phyloP scores from a whole-genome alignment of 768 basidiomycete genomes.

The Dioszegia hungarica region DNA sequence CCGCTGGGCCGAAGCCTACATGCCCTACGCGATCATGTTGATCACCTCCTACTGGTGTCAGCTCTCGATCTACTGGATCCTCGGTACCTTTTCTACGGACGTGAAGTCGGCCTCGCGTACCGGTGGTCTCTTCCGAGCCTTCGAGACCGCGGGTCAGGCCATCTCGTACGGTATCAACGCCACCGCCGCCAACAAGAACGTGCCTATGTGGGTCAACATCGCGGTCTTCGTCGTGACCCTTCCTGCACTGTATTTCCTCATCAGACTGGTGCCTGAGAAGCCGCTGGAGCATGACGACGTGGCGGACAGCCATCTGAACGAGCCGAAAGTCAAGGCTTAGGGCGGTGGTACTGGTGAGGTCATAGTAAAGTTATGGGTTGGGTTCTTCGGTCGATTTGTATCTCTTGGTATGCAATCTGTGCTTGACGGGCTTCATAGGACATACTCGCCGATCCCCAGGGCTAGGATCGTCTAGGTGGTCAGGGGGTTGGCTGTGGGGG shows the following conservation, averaged over 20 bases:
- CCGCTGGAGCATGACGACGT: constrained; percentile 17
- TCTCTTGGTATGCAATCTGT: no score
- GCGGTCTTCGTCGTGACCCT: constrained; percentile 15
- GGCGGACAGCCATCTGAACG: not conserved
- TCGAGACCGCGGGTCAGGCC: constrained; percentile 29
- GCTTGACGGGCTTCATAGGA: no score
- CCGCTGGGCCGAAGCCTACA: not conserved
- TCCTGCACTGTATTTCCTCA: constrained; percentile 13
- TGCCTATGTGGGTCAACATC: constrained; percentile 19
- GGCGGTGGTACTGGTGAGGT: no score
- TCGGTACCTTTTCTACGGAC: constrained; percentile 26
- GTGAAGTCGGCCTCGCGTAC: constrained; percentile 20
- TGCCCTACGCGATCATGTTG: constrained; percentile 4
- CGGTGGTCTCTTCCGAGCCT: constrained; percentile 27
- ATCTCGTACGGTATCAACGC: constrained; percentile 16
- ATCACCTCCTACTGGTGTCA: constrained; percentile 13
- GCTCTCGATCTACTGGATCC: constrained; percentile 30
- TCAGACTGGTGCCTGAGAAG: constrained; percentile 16
- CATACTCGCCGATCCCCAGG: no score
- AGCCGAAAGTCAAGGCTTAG: no score
- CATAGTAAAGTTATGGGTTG: no score
- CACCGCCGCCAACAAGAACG: constrained; percentile 1
- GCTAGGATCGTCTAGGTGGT: no score
- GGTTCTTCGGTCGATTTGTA: no score
- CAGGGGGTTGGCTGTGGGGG: no score